These are phyloP conservation scores for Nitzschia sp. DNA, from an alignment of 108 stramenopile species.

Conservation along the genomic window DNA sequence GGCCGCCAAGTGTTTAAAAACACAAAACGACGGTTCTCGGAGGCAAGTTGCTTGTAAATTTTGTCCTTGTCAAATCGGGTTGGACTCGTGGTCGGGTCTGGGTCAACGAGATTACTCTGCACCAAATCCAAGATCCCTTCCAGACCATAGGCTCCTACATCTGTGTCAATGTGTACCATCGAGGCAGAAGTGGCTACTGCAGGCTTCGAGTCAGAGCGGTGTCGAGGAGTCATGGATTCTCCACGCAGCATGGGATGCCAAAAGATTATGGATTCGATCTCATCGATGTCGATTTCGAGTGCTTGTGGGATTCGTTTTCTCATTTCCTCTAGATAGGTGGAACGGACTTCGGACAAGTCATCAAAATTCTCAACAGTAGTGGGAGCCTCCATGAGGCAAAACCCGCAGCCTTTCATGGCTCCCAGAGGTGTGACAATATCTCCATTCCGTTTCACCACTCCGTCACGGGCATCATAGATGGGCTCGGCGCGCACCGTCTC, in stretches of 20 bases:
- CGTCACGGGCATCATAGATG: slow-evolving; percentile 17
- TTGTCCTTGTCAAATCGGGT: slow-evolving; percentile 8
- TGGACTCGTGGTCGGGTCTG: neutral
- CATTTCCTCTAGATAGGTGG: slow-evolving; percentile 10
- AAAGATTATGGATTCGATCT: slow-evolving; percentile 16
- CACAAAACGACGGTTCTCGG: slow-evolving; percentile 41
- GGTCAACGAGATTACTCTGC: slow-evolving; percentile 40
- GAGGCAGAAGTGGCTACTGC: slow-evolving; percentile 49
- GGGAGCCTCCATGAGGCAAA: slow-evolving; percentile 9
- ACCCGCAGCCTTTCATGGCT: slow-evolving; percentile 14
- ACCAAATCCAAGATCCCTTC: slow-evolving; percentile 44
- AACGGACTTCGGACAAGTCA: slow-evolving; percentile 12
- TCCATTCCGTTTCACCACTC: slow-evolving; percentile 13
- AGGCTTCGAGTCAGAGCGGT: slow-evolving; percentile 22
- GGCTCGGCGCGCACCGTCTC: slow-evolving; percentile 7
- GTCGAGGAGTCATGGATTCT: slow-evolving; percentile 27
- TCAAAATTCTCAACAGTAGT: slow-evolving; percentile 12
- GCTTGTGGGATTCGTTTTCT: slow-evolving; percentile 17
- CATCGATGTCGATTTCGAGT: neutral
- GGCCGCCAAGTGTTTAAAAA: slow-evolving; percentile 55
- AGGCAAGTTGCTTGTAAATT: slow-evolving; percentile 1
- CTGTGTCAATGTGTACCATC: slow-evolving; percentile 59
- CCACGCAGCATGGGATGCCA: slow-evolving; percentile 66
- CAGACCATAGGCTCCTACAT: slow-evolving; percentile 55
- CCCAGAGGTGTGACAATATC: neutral